Evolutionary conservation across 768 basidiomycete species (phyloP), one percentile per base, ranked within the genome.

Genomic region (Mycena haematopus): DNA sequence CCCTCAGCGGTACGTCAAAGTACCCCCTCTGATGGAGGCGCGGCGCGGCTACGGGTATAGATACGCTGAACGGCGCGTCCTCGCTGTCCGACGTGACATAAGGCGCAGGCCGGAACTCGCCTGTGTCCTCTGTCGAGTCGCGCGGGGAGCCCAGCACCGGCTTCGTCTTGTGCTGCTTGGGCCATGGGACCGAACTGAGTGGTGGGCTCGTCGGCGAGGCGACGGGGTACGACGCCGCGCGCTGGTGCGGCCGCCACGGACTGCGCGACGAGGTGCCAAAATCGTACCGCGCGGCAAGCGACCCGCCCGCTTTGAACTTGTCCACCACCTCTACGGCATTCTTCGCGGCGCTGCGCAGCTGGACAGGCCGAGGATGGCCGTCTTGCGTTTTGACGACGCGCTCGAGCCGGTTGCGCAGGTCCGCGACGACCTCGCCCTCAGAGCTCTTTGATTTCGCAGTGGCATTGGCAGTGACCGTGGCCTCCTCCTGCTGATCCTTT

Each of bases 351-450:
- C 1, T 62, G 29, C 63, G 52, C 35, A 68, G 64, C 58, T 68
- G 68, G 33, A 68, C 55, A 49, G 69, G 67, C 47, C 66, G 68
- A 49, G 72, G 13, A 6, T 24, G 62, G 13, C 69, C 63, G 50
- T 75, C 74, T 46, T 73, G 72, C 52, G 69, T 72, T 62, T 76
- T 76, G 7, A 78, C 85, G 56, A 93, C 85, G 64, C 85, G 81
- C 74, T 93, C 89, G 54, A 95, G 78, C 71, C 85, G 87, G 66
- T 74, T 83, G 64, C 84, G 76, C 59, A 96, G 77, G 71, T 91
- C 85, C 24, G 58, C 66, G n/a, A 80, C 84, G 66, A 91, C 80
- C 52, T 85, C 74, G 63, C 79, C 77, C 66, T 76, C 74, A n/a
- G 78, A 70, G 58, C 47, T 36, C 36, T 56, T 73, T 40, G 70